Conservation (phyloP, 2,329 filamentous ascomycete species). For the Nannizzia gypsea region DNA sequence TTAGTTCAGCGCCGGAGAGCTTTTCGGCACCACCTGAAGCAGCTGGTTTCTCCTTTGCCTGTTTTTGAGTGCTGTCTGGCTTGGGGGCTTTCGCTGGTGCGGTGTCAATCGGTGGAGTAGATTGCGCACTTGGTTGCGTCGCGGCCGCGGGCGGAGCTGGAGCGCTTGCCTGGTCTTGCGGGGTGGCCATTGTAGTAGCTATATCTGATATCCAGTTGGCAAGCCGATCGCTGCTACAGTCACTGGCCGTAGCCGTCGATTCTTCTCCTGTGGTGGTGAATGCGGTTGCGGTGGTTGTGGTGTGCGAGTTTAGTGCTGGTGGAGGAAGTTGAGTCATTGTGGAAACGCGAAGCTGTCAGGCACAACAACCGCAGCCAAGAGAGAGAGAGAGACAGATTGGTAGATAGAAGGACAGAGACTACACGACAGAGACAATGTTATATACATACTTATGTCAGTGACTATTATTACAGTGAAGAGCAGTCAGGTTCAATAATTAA, state of each 20-base stretch:
- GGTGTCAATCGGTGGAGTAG: neutral
- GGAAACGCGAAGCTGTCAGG: neutral
- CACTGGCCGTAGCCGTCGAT: neutral
- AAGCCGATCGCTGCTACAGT: neutral
- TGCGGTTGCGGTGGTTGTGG: neutral
- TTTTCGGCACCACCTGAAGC: conserved; percentile 21
- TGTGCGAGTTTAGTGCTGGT: neutral
- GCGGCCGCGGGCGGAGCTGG: neutral
- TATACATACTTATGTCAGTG: neutral
- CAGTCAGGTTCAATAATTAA: neutral
- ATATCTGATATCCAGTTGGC: neutral
- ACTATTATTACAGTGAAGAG: neutral
- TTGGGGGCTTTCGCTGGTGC: neutral
- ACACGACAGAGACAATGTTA: neutral
- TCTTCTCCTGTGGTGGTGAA: neutral
- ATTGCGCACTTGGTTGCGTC: neutral
- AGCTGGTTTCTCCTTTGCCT: conserved; percentile 5
- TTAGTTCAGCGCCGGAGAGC: conserved; percentile 55
- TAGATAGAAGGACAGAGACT: neutral
- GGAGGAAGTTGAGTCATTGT: conserved; percentile 1
- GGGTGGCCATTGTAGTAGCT: neutral
- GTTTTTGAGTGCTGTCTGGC: neutral
- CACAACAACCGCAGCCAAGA: neutral
- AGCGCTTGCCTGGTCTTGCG: neutral
- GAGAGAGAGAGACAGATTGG: neutral